These are phyloP conservation scores for Pichia deserticola DNA, from an alignment of 805 yeast genomes.

Conservation along the genomic window DNA sequence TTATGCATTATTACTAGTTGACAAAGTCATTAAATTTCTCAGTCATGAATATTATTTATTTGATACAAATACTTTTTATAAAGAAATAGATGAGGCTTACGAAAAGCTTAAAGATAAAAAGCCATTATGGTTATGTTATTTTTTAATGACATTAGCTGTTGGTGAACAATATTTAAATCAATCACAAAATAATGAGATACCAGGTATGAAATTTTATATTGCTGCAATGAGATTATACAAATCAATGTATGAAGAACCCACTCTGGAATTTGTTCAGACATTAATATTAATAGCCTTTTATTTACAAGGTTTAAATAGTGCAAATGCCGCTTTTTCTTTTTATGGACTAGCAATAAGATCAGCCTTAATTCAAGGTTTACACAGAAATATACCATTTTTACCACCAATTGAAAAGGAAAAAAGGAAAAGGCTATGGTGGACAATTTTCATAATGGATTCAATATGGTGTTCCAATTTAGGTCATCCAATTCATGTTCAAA, in stretches of 20 bases:
- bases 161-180: constrained; percentile 15
- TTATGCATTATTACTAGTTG: constrained; percentile 12
- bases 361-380: constrained; percentile 25
- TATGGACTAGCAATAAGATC: constrained; percentile 28
- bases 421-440: constrained; percentile 31
- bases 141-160: constrained; percentile 14
- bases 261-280: constrained; percentile 22
- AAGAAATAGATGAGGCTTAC: constrained; percentile 15
- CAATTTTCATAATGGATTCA: constrained; percentile 27
- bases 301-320: constrained; percentile 29
- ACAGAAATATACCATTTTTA: constrained; percentile 15
- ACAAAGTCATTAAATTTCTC: constrained; percentile 10
- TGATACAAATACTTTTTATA: constrained; percentile 10
- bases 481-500: constrained; percentile 28
- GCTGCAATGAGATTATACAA: constrained; percentile 20
- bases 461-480: constrained; percentile 28
- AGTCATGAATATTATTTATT: constrained; percentile 12
- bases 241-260: constrained; percentile 23
- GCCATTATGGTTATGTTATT: constrained; percentile 14
- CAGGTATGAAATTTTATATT: constrained; percentile 25
- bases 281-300: constrained; percentile 27
- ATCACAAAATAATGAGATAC: constrained; percentile 12
- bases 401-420: constrained; percentile 21
- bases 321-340: constrained; percentile 25
- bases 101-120: constrained; percentile 12